phyloP scores from a whole-genome alignment of 2,329 filamentous ascomycete species.

The Colletotrichum godetiae region DNA sequence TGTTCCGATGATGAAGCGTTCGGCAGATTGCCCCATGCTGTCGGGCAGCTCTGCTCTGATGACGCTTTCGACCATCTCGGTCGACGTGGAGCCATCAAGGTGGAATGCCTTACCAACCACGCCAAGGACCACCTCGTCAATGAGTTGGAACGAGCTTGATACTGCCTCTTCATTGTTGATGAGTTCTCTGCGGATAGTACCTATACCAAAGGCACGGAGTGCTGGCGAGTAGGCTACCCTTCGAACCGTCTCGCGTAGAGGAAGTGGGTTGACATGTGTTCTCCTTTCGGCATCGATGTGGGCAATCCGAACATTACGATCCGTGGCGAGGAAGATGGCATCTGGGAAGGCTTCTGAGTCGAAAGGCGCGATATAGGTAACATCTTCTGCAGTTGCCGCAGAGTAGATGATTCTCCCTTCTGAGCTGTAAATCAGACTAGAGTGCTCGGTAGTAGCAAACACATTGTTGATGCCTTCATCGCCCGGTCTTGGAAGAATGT shows the following conservation, averaged over 20 bases:
- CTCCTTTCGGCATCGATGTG: conserved; percentile 85
- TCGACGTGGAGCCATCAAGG: conserved; percentile 58
- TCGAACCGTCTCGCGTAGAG: conserved; percentile 84
- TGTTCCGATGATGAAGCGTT: conserved; percentile 93
- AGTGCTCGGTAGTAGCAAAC: conserved; percentile 93
- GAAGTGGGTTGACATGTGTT: conserved; percentile 87
- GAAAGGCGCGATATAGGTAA: conserved; percentile 84
- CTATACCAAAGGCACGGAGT: conserved; percentile 86
- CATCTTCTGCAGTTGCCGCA: conserved; percentile 89
- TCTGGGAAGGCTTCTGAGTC: conserved; percentile 83
- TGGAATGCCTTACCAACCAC: conserved; percentile 76
- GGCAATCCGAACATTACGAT: conserved; percentile 80
- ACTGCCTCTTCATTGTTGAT: conserved; percentile 78
- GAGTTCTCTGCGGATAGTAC: conserved; percentile 83
- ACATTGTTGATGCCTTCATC: conserved; percentile 78
- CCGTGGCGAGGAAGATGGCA: conserved; percentile 84
- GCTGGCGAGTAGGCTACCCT: conserved; percentile 85
- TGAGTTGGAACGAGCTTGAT: conserved; percentile 84
- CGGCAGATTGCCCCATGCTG: conserved; percentile 65
- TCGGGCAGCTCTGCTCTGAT: conserved; percentile 79
- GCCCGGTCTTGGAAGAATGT: conserved; percentile 73
- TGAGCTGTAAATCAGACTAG: conserved; percentile 90
- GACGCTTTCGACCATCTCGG: conserved; percentile 87
- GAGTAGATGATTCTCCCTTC: conserved; percentile 93
- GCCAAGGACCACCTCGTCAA: conserved; percentile 90